Conservation (phyloP, 2,329 filamentous ascomycete species). For the Nemania serpens region DNA sequence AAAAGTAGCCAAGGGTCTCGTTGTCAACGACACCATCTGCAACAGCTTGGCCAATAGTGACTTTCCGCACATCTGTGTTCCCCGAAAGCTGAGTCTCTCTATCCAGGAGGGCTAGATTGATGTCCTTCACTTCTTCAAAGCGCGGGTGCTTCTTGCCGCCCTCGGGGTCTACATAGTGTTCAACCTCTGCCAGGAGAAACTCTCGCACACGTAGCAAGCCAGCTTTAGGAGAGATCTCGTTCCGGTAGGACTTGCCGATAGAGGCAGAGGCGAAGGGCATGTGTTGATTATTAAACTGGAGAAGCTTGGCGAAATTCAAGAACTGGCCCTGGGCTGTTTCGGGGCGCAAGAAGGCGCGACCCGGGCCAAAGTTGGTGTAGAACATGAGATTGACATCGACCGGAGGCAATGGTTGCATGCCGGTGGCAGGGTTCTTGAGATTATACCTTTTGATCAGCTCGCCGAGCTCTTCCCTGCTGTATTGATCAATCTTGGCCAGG, state of each 20-base stretch:
- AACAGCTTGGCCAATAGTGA: conserved; percentile 87
- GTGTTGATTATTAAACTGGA: conserved; percentile 91
- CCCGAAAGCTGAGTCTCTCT: conserved; percentile 84
- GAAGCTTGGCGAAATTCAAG: conserved; percentile 92
- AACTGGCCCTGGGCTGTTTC: conserved; percentile 99
- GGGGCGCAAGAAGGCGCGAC: conserved; percentile 83
- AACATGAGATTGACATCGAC: conserved; percentile 98
- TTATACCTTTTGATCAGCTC: conserved; percentile 89
- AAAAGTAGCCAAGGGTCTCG: conserved; percentile 96
- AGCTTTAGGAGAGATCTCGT: conserved; percentile 92
- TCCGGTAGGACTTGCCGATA: conserved; percentile 97
- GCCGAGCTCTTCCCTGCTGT: conserved; percentile 82
- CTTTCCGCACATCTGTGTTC: conserved; percentile 73
- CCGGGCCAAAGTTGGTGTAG: conserved; percentile 83
- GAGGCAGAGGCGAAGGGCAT: conserved; percentile 98
- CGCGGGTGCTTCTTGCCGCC: conserved; percentile 92
- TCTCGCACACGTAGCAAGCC: conserved; percentile 93
- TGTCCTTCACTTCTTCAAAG: conserved; percentile 82
- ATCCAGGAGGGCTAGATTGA: conserved; percentile 84
- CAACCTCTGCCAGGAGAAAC: conserved; percentile 98
- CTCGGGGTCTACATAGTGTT: conserved; percentile 93
- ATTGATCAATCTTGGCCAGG: conserved; percentile 94
- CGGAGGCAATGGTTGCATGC: conserved; percentile 75
- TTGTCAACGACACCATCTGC: conserved; percentile 85
- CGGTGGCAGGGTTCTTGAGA: conserved; percentile 84